Evolutionary conservation across 1,284 basidiomycete genomes (phyloP).

Genomic region (Fomitopsis pinicola): DNA sequence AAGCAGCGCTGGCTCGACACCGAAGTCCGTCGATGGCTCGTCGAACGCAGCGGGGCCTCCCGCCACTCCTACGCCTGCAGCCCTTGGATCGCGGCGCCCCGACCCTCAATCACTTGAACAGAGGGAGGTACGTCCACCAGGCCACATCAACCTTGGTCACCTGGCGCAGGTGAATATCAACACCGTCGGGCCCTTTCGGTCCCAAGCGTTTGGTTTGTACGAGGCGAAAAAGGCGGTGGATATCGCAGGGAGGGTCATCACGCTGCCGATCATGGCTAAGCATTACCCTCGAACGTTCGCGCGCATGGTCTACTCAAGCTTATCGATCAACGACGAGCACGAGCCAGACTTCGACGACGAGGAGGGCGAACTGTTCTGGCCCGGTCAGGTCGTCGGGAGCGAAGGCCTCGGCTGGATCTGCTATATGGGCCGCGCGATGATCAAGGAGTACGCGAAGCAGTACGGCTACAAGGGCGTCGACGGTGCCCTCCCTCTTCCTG

Average conservation of each 20-base stretch:
- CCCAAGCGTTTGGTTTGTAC: conserved; percentile 41
- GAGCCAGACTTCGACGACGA: conserved; percentile 78
- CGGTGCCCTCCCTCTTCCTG: conserved; percentile 63
- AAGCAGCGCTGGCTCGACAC: conserved; percentile 73
- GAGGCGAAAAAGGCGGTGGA: conserved; percentile 44
- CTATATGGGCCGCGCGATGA: conserved; percentile 76
- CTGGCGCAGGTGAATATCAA: conserved; percentile 20
- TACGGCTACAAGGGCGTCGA: conserved; percentile 66
- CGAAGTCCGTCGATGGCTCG: conserved; percentile 36
- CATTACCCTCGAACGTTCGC: conserved; percentile 71
- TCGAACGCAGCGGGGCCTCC: conserved; percentile 9
- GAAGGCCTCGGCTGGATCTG: conserved; percentile 78
- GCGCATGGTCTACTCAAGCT: conserved; percentile 61
- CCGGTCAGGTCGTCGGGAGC: conserved; percentile 60
- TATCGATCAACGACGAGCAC: conserved; percentile 59
- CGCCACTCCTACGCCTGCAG: conserved; percentile 6
- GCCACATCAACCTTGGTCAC: conserved; percentile 11
- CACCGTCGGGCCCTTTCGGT: conserved; percentile 40
- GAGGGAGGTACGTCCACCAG: conserved; percentile 1
- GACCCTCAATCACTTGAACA: not conserved
- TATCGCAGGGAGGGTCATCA: conserved; percentile 50
- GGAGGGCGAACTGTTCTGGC: conserved; percentile 78
- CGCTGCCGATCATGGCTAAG: conserved; percentile 56
- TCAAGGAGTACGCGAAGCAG: conserved; percentile 69
- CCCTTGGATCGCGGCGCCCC: not conserved